Percentiles rank a stretch among this genome's conserved stretches.
Evolutionary conservation across 1,139 yeast genomes (phyloP).

Genomic region (Kurtzmaniella quercitrusa): DNA sequence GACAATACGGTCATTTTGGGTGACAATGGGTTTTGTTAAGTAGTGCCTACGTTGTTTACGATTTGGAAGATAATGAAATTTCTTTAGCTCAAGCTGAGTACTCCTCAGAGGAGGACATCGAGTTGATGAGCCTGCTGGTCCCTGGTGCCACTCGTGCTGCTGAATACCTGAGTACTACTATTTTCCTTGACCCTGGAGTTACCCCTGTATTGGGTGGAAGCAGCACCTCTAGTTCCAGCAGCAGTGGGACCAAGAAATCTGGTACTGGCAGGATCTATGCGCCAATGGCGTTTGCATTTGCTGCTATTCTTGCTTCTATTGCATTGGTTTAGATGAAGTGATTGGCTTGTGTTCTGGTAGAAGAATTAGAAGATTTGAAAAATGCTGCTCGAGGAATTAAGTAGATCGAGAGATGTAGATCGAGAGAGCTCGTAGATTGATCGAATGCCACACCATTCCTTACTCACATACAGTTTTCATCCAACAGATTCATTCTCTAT

Average conservation of each 20-base stretch:
- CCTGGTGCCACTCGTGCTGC: slow-evolving; percentile 13
- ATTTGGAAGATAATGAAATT: slow-evolving; percentile 22
- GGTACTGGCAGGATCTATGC: not conserved
- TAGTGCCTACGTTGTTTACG: slow-evolving; percentile 24
- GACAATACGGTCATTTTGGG: slow-evolving; percentile 20
- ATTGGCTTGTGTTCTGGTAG: too few relatives aligned
- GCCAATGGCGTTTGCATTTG: not conserved
- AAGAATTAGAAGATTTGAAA: too few relatives aligned
- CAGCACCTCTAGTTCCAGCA: not conserved
- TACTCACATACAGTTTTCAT: too few relatives aligned
- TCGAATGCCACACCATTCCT: too few relatives aligned
- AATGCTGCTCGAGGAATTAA: too few relatives aligned
- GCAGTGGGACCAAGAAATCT: not conserved
- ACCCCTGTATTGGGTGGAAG: slow-evolving; percentile 6
- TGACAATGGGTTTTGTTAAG: slow-evolving; percentile 29
- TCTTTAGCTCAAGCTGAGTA: slow-evolving; percentile 25
- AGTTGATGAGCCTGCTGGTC: slow-evolving; percentile 8
- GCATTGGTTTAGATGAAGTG: not conserved
- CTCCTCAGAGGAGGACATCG: slow-evolving; percentile 11
- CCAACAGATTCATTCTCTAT: not conserved
- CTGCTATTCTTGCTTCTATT: not conserved
- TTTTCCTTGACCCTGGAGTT: slow-evolving; percentile 8
- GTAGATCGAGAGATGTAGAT: too few relatives aligned
- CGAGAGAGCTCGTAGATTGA: too few relatives aligned
- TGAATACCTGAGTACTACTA: slow-evolving; percentile 13